phyloP scores from a whole-genome alignment of 345 rosid species.

The Hypericum perforatum region DNA sequence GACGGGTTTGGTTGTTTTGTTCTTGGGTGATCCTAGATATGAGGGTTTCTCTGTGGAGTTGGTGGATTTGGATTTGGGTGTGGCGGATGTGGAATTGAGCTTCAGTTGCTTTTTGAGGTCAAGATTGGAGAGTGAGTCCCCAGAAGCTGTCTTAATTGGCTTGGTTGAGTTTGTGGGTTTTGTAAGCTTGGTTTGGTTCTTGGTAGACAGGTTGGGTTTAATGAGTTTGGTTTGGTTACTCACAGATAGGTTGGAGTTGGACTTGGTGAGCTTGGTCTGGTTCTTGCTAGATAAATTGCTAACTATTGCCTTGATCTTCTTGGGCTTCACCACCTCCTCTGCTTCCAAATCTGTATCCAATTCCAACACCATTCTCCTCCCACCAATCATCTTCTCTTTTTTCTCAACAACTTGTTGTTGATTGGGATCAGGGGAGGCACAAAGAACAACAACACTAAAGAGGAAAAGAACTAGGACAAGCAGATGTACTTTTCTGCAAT shows the following conservation, averaged over 20 bases:
- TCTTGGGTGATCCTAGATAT: conserved; percentile 39
- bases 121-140: conserved; percentile 18
- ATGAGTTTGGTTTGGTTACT: conserved; percentile 43
- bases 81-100: conserved; percentile 35
- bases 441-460: conserved; percentile 19
- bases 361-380: conserved; percentile 31
- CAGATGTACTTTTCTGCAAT: conserved; percentile 36
- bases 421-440: conserved; percentile 24
- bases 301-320: conserved; percentile 27
- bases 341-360: conserved; percentile 24
- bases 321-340: conserved; percentile 15
- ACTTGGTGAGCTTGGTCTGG: conserved; percentile 35
- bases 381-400: conserved; percentile 22
- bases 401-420: conserved; percentile 18
- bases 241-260: conserved; percentile 13
- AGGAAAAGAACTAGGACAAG: conserved; percentile 32
- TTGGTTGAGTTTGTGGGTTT: conserved; percentile 41
- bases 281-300: conserved; percentile 25
- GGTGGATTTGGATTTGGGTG: conserved; percentile 33
- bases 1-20: conserved; percentile 44
- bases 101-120: conserved; percentile 8
- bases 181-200: conserved; percentile 45
- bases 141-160: conserved; percentile 11
- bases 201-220: conserved; percentile 21
- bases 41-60: conserved; percentile 34